Base-by-base conservation (phyloP, 768 basidiomycete species). In the Trichaptum fuscoviolaceum region DNA sequence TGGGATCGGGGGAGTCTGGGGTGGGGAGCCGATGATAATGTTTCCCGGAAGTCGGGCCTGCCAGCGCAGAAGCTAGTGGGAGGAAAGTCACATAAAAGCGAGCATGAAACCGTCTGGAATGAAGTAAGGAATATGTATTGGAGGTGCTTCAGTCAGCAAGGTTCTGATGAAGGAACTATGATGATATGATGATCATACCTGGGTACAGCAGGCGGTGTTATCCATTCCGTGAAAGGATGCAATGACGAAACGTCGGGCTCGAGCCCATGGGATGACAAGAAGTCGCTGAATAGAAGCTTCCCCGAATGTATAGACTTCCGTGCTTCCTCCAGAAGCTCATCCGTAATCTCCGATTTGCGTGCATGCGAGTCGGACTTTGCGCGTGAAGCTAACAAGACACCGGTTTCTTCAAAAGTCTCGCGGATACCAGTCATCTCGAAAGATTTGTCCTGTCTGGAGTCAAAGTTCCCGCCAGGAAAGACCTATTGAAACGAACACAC, bases 331-430 rank as follows among this genome's bases (percentile, higher is more conserved):
- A 90, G 73, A 0, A 77, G 73, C 0, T 71, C 63, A 64, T 85
- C 78, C 35, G 77, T 75, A 26, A 79, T 73, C 23, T 61, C 26
- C 59, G 59, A 24, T 64, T 8, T 61, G 68, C 60, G 10, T 66
- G 62, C 18, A 66, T 62, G 62, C 69, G 65, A 35, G 64, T 65
- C 58, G 30, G 67, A 62, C 24, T 67, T 65, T 0, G 80, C 71
- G 15, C 63, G 64, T 15, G 85, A 84, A 12, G 87, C 87, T 17
- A 91, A 74, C 17, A 91, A 74, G 30, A 91, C 74, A 1, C 90
- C 90, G 2, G 89, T 82, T 72, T 92, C 90, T 71, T 92, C 90
- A 66, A 92, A 91, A 0, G 89, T 87, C 76, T 92, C 90, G 20
- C 90, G 82, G 58, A 91, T 86, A 3, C 89, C 90, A 17, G 89